Evolutionary conservation across 805 yeast genomes (phyloP), one percentile per base, ranked within the genome.

Genomic region (Torulaspora quercuum): DNA sequence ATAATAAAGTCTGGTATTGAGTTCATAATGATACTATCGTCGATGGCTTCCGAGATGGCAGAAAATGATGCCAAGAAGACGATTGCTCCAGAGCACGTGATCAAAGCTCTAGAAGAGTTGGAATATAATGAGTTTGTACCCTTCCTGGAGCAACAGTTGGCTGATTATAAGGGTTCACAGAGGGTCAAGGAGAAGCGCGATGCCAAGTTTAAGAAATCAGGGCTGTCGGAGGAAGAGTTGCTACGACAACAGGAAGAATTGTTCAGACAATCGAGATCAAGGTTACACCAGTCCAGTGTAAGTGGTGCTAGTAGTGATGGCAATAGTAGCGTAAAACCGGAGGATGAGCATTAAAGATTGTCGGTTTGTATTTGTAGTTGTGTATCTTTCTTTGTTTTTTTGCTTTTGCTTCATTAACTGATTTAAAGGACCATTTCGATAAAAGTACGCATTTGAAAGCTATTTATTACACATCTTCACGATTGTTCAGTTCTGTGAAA

Each of bases 51-150:
- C 53, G 97, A 92, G 45, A 88, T 92, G 48, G 97, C 97, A 1
- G 97, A 92, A 52, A 83, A 82, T 52, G 98, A 92, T 58, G 79
- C 94, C 36, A 92, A 92, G 62, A 92, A 92, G 63, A 92, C 98
- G 2, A 92, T 92, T 28, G 95, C 96, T 0, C 82, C 95, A 2
- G 98, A 92, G 59, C 98, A 92, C 58, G 97, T 92, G 24, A 73
- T 90, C 45, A 83, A 81, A 53, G 97, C 97, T 0, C 66, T 92
- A 29, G 80, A 76, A 44, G 95, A 84, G 52, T 69, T 92, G 37
- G 98, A 95, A 17, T 92, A 87, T 61, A 73, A 72, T 18, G 88
- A 85, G 41, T 92, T 90, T 59, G 70, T 92, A 34, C 89, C 82
- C 22, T 81, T 86, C 17, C 75, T 92, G 29, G 81, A 84, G 52